Conservation (phyloP, 257 asterid species). For the Cynanchum wilfordii region DNA sequence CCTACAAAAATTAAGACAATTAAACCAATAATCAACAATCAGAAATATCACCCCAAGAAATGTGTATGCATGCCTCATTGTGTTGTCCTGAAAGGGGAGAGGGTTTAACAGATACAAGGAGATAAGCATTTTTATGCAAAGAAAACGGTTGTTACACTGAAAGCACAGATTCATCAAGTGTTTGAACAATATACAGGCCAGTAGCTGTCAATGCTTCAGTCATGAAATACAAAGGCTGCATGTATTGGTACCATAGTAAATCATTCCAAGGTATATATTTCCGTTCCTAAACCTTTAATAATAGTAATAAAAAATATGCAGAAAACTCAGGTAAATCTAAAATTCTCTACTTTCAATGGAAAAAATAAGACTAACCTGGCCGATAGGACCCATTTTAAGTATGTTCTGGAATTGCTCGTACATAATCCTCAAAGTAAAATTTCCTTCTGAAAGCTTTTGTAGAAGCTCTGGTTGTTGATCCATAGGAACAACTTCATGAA, state of each 20-base stretch:
- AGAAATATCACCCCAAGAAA: neutral
- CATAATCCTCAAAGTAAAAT: conserved; percentile 86
- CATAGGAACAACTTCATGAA: conserved; percentile 94
- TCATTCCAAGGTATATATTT: neutral
- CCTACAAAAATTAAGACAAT: conserved; percentile 37
- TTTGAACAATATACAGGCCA: neutral
- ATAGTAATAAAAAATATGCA: neutral
- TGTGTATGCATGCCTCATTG: neutral
- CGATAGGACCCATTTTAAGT: conserved; percentile 92
- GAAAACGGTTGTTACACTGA: neutral
- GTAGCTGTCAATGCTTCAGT: neutral
- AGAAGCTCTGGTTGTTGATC: conserved; percentile 99
- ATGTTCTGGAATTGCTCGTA: conserved; percentile 85
- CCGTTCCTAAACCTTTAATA: neutral
- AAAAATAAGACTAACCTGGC: conserved; percentile 56
- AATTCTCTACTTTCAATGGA: conserved; percentile 34
- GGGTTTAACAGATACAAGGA: neutral
- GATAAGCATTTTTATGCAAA: neutral
- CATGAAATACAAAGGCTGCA: neutral
- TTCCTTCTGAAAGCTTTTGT: conserved; percentile 93
- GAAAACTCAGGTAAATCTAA: conserved; percentile 8
- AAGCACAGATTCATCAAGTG: neutral
- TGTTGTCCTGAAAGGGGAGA: too few relatives aligned
- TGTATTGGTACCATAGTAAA: neutral
- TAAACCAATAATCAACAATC: neutral